phyloP scores from a whole-genome alignment of 805 yeast genomes.

The Phaffomyces thermotolerans region DNA sequence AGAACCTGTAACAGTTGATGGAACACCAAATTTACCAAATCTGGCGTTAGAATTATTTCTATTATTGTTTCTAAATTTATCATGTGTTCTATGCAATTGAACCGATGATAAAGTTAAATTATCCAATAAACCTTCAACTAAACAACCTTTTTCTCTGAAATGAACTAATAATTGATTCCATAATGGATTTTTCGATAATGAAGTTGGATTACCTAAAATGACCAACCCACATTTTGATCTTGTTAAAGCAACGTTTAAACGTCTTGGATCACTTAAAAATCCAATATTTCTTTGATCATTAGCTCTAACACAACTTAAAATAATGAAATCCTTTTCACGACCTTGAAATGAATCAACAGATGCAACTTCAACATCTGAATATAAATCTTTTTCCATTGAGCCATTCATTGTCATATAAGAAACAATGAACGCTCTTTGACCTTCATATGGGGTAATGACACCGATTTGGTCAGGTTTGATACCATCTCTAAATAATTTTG shows the following conservation, averaged over 20 bases:
- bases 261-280: constrained; percentile 75
- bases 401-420: constrained; percentile 75
- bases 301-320: constrained; percentile 77
- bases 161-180: constrained; percentile 78
- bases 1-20: constrained; percentile 14
- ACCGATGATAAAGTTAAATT: constrained; percentile 68
- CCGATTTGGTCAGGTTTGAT: constrained; percentile 79
- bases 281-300: constrained; percentile 72
- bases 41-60: not conserved
- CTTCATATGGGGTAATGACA: constrained; percentile 90
- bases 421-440: constrained; percentile 76
- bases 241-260: constrained; percentile 84
- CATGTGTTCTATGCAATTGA: constrained; percentile 33
- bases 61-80: constrained; percentile 5
- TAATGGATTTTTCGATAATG: constrained; percentile 58
- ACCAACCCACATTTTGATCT: constrained; percentile 80
- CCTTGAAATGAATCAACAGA: constrained; percentile 97
- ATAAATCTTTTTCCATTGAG: constrained; percentile 54
- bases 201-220: constrained; percentile 77
- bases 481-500: constrained; percentile 69
- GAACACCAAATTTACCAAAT: constrained; percentile 6
- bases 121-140: constrained; percentile 85
- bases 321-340: constrained; percentile 74
- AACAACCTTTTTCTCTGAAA: constrained; percentile 75
- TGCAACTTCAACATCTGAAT: constrained; percentile 74